Conservation (phyloP, 2,329 filamentous ascomycete genomes). For the Venturia carpophila region DNA sequence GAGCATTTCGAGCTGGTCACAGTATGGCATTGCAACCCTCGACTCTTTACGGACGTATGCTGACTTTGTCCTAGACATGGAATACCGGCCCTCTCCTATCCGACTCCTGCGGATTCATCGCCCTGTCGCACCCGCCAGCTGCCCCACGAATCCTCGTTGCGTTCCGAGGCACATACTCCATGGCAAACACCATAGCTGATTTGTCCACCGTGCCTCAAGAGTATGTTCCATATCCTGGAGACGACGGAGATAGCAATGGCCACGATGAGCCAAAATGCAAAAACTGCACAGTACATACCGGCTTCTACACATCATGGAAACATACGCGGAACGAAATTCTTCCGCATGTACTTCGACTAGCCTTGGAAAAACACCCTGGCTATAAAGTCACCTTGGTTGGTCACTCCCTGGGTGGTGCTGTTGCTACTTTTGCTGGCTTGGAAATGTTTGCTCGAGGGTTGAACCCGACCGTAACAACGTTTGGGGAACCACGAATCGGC, state of each 20-base stretch:
- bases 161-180: constrained; percentile 89
- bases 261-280: constrained; percentile 46
- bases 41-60: constrained; percentile 11
- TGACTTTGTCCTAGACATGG: constrained; percentile 53
- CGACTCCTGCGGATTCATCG: constrained; percentile 91
- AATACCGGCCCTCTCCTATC: constrained; percentile 80
- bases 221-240: constrained; percentile 76
- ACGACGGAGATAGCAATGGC: constrained; percentile 33
- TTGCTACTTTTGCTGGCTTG: constrained; percentile 81
- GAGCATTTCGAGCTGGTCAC: constrained; percentile 67
- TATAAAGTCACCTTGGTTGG: constrained; percentile 75
- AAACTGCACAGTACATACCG: constrained; percentile 88
- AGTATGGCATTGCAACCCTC: constrained; percentile 29
- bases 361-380: constrained; percentile 55
- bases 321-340: constrained; percentile 64
- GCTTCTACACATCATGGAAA: constrained; percentile 80
- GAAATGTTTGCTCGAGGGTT: constrained; percentile 74
- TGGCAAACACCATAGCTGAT: constrained; percentile 85
- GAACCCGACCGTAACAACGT: constrained; percentile 75
- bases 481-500: constrained; percentile 70
- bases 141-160: constrained; percentile 67
- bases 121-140: constrained; percentile 63
- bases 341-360: constrained; percentile 53
- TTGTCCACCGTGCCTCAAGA: constrained; percentile 81
- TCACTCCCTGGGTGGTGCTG: constrained; percentile 86